A percentile compares a stretch with the other conserved stretches of the same genome.
These are phyloP conservation scores for Tylopilus sp. DNA, from an alignment of 768 basidiomycete species.

Conservation along the genomic window DNA sequence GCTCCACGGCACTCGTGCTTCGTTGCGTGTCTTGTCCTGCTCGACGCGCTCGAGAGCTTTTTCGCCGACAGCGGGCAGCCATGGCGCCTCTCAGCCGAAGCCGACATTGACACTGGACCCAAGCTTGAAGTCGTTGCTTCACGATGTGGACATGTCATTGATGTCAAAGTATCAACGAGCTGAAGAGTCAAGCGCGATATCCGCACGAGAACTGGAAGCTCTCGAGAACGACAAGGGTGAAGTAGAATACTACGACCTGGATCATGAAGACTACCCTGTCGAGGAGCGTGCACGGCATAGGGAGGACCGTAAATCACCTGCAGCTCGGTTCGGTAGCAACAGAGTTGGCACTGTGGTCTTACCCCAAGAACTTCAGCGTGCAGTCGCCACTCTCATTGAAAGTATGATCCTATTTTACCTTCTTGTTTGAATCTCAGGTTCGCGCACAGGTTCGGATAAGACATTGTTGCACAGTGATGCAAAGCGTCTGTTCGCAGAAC, in stretches of 20 bases:
- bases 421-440: constrained; percentile 8
- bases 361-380: constrained; percentile 64
- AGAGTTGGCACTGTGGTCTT: constrained; percentile 68
- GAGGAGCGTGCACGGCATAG: constrained; percentile 25
- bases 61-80: constrained; percentile 30
- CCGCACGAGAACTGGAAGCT: constrained; percentile 55
- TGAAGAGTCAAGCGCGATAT: constrained; percentile 16
- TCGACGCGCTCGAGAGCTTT: constrained; percentile 25
- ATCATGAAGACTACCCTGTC: constrained; percentile 29
- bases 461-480: constrained; percentile 64
- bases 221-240: constrained; percentile 37
- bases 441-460: constrained; percentile 56
- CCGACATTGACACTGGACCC: constrained; percentile 64
- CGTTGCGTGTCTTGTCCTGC: constrained; percentile 24
- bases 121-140: constrained; percentile 55
- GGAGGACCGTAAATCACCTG: constrained; percentile 67
- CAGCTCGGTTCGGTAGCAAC: constrained; percentile 76
- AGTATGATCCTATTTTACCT: constrained; percentile 38
- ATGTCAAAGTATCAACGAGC: constrained; percentile 33
- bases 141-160: constrained; percentile 67
- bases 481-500: constrained; percentile 60
- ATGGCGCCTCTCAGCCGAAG: constrained; percentile 45
- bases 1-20: constrained; percentile 22
- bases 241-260: constrained; percentile 31
- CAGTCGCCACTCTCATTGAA: constrained; percentile 65